phyloP scores from a whole-genome alignment of 352 stramenopile species.

The Aphanomyces stellatus region DNA sequence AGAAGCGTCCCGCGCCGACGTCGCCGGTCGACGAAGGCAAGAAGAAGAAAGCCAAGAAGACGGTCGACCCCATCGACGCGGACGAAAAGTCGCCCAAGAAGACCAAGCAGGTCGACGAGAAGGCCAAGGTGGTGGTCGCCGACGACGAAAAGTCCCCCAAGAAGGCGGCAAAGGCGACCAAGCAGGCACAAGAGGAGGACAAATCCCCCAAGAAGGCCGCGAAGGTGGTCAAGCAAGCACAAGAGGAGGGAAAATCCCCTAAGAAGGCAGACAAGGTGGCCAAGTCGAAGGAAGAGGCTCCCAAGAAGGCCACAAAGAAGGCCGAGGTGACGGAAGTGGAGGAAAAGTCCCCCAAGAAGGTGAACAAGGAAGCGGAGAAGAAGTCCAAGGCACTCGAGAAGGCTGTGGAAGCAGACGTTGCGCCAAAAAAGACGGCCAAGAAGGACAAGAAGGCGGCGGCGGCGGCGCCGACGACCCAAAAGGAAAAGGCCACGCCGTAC shows the following conservation, averaged over 20 bases:
- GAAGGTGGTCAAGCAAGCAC: neutral
- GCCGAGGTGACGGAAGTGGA: neutral
- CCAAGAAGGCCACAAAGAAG: constrained; percentile 17
- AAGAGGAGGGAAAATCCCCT: no score
- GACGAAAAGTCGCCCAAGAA: constrained; percentile 25
- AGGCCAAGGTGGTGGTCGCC: neutral
- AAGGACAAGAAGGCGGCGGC: constrained; percentile 25
- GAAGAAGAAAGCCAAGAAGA: constrained; percentile 23
- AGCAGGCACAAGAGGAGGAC: no score
- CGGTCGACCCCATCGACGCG: neutral
- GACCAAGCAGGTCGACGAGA: constrained; percentile 19
- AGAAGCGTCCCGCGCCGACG: constrained; percentile 19
- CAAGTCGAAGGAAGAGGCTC: constrained; percentile 16
- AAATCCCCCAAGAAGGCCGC: constrained; percentile 12
- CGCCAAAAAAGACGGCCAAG: constrained; percentile 23
- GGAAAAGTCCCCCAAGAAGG: constrained; percentile 10
- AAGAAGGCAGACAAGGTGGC: constrained; percentile 17
- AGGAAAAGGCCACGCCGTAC: constrained; percentile 34
- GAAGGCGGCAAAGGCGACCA: neutral
- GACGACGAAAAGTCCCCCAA: constrained; percentile 11
- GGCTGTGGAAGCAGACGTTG: constrained; percentile 14
- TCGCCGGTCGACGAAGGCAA: constrained; percentile 21
- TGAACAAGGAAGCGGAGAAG: constrained; percentile 6
- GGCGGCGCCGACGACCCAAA: neutral
- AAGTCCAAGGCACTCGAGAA: constrained; percentile 18